Conservation (phyloP, 2,329 filamentous ascomycete species). For the Pleurostoma richardsiae region DNA sequence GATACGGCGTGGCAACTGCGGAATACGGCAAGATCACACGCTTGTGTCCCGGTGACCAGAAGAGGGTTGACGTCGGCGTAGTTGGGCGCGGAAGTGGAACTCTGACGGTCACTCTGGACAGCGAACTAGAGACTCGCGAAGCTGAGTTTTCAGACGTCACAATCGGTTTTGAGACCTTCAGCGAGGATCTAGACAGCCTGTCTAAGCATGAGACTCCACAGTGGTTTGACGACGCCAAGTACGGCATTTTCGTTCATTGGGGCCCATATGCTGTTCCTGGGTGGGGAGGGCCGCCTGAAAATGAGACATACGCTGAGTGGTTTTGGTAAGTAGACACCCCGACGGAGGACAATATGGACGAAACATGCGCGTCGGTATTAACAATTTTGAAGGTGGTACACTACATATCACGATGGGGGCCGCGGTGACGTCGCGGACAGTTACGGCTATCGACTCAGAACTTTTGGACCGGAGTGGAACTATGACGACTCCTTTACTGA, state of each 20-base stretch:
- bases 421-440: slow-evolving; percentile 13
- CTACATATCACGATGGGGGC: too few relatives aligned
- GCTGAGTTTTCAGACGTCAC: not conserved
- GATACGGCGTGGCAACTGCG: slow-evolving; percentile 34
- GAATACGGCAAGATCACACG: slow-evolving; percentile 28
- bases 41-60: slow-evolving; percentile 35
- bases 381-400: too few relatives aligned
- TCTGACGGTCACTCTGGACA: not conserved
- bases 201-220: slow-evolving; percentile 33
- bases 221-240: slow-evolving; percentile 52
- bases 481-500: slow-evolving; percentile 26
- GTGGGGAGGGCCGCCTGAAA: slow-evolving; percentile 39
- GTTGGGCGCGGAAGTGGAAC: slow-evolving; percentile 18
- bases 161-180: slow-evolving; percentile 1
- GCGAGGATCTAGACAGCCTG: slow-evolving; percentile 17
- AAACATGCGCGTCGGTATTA: slow-evolving; percentile 17
- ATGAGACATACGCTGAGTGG: slow-evolving; percentile 37
- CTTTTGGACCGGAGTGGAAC: slow-evolving; percentile 3
- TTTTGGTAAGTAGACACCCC: slow-evolving; percentile 44
- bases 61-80: slow-evolving; percentile 26
- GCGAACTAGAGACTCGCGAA: not conserved
- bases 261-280: slow-evolving; percentile 49
- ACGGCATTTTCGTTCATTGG: slow-evolving; percentile 57
- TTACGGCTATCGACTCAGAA: slow-evolving; percentile 4
- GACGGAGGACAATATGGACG: slow-evolving; percentile 22